Evolutionary conservation across 1,284 basidiomycete species (phyloP), one percentile per base, ranked within the genome.

Genomic region (Austropuccinia psidii): DNA sequence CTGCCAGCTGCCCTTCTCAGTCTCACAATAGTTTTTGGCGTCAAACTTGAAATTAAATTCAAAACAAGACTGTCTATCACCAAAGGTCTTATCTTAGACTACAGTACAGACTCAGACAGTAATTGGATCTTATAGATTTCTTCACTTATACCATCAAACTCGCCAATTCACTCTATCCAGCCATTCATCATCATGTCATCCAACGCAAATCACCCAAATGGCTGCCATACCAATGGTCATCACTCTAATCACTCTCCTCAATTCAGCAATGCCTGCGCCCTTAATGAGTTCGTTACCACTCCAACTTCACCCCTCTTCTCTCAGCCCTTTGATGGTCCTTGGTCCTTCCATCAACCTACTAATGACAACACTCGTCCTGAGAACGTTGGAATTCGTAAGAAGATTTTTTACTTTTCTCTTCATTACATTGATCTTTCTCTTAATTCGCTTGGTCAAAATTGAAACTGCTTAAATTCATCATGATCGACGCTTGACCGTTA

Each of bases 351-450:
- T 19, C n/a, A 43, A 4, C 55, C 68, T 27, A 45, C 19, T 27
- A 19, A 19, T 24, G 47, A 64, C 29, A 43, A 54, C 50, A 52
- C 47, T 43, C 47, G 69, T 50, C 69, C 69, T 8, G 31, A 39
- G 2, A 39, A 73, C 45, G 69, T 73, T 43, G 69, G 69, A 21
- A 73, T 73, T 24, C 58, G 69, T 73, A 62, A 50, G 58, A 31
- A 15, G 41, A 17, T 37, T n/a, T 39, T 37, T n/a, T 31, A n/a
- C n/a, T n/a, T n/a, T n/a, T n/a, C 27, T 24, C 4, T 13, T 39
- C 17, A 9, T 21, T 24, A 6, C 27, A 31, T 50, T 39, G 17
- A 19, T 21, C 49, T 19, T 37, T 55, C 52, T 54, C 27, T 33
- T 29, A n/a, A 39, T 24, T 27, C 45, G 29, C 15, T 35, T 2